Conservation (phyloP, 805 yeast species). For the Middelhovenomyces tepae region DNA sequence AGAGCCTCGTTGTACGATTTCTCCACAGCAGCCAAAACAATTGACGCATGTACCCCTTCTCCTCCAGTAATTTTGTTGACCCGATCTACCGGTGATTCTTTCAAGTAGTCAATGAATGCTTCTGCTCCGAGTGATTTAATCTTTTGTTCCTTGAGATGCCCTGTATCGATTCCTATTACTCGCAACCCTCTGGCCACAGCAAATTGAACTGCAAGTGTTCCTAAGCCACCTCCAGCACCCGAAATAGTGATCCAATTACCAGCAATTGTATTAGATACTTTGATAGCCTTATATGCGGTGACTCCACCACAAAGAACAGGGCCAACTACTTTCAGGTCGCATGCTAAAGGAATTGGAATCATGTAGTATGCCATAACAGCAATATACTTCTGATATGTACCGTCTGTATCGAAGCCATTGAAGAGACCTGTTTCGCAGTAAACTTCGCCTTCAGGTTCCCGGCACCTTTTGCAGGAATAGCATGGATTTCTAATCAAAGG, state of each 20-base stretch:
- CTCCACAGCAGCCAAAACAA: slow-evolving; percentile 17
- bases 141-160: slow-evolving; percentile 41
- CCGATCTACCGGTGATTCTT: slow-evolving; percentile 18
- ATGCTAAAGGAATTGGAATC: slow-evolving; percentile 31
- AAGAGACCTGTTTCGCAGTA: slow-evolving; percentile 56
- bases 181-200: slow-evolving; percentile 52
- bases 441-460: slow-evolving; percentile 31
- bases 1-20: slow-evolving; percentile 14
- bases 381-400: slow-evolving; percentile 41
- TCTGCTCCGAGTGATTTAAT: slow-evolving; percentile 45
- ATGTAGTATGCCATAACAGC: slow-evolving; percentile 39
- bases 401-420: slow-evolving; percentile 66
- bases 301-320: slow-evolving; percentile 57
- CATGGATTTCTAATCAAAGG: slow-evolving; percentile 19
- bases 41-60: slow-evolving; percentile 17
- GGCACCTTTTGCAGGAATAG: slow-evolving; percentile 19
- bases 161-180: slow-evolving; percentile 50
- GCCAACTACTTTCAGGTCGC: slow-evolving; percentile 35
- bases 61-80: slow-evolving; percentile 16
- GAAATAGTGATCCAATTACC: slow-evolving; percentile 54
- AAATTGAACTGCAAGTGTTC: slow-evolving; percentile 50
- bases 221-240: slow-evolving; percentile 59
- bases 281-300: slow-evolving; percentile 53
- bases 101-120: slow-evolving; percentile 42
- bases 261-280: slow-evolving; percentile 39